A percentile compares a stretch with the other conserved stretches of the same genome.
phyloP scores from a whole-genome alignment of 1,139 yeast species.

The Ogataea hybrid region DNA sequence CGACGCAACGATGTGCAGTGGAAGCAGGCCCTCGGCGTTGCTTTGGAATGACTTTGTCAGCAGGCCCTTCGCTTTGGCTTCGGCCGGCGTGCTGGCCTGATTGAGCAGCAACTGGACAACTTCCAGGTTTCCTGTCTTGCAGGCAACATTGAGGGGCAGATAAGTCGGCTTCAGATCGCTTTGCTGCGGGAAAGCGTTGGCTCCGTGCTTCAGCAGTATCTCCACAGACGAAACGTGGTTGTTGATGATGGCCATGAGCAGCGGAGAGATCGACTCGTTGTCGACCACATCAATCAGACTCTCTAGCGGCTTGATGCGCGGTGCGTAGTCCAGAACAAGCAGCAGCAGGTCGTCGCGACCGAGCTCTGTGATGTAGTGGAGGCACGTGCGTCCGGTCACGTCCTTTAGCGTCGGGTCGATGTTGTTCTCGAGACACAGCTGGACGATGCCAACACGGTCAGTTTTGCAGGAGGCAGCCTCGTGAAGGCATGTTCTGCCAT shows the following conservation, averaged over 20 bases:
- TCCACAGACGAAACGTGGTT: slow-evolving; percentile 57
- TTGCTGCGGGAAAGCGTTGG: slow-evolving; percentile 55
- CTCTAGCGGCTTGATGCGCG: slow-evolving; percentile 4
- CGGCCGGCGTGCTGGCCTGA: slow-evolving; percentile 35
- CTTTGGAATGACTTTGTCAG: slow-evolving; percentile 43
- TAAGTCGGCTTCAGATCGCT: slow-evolving; percentile 55
- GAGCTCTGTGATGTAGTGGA: slow-evolving; percentile 83
- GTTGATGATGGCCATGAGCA: slow-evolving; percentile 73
- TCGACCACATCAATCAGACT: slow-evolving; percentile 49
- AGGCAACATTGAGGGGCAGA: slow-evolving; percentile 85
- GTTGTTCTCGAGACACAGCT: slow-evolving; percentile 31
- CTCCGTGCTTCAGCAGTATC: slow-evolving; percentile 48
- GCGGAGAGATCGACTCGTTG: slow-evolving; percentile 76
- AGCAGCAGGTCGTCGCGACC: slow-evolving; percentile 57
- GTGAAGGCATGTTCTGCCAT: slow-evolving; percentile 47
- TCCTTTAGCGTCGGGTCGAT: slow-evolving; percentile 47
- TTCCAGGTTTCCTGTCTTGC: slow-evolving; percentile 76
- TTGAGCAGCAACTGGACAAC: slow-evolving; percentile 62
- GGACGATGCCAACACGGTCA: slow-evolving; percentile 36
- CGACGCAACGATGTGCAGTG: slow-evolving; percentile 85
- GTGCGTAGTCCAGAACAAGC: slow-evolving; percentile 32
- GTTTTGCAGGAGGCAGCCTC: slow-evolving; percentile 39
- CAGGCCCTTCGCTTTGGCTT: slow-evolving; percentile 28
- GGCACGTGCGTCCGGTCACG: slow-evolving; percentile 75
- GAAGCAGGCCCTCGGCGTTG: slow-evolving; percentile 86